Evolutionary conservation across 371 early-diverging fungal species (phyloP).

Genomic region (Mucor ambiguus): DNA sequence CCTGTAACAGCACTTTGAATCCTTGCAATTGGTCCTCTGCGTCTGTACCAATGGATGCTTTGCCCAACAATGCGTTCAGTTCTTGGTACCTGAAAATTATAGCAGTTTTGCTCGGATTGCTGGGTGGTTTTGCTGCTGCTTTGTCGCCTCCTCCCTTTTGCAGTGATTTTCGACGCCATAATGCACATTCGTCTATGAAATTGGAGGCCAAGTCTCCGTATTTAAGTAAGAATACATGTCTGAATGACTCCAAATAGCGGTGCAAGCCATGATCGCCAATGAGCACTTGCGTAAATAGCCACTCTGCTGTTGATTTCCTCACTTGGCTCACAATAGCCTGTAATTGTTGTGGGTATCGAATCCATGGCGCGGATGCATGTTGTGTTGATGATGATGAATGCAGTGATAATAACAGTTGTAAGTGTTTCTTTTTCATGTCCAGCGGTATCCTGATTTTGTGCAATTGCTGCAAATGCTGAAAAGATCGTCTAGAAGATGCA

Average conservation of each 20-base stretch:
- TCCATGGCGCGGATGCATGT: slow-evolving; percentile 16
- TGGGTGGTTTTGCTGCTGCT: background rate
- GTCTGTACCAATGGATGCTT: slow-evolving; percentile 47
- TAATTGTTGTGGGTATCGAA: slow-evolving; percentile 31
- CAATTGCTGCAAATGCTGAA: background rate
- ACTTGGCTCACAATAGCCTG: slow-evolving; percentile 49
- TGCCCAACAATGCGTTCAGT: slow-evolving; percentile 57
- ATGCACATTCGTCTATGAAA: slow-evolving; percentile 62
- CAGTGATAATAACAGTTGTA: slow-evolving; percentile 35
- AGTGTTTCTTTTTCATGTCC: slow-evolving; percentile 44
- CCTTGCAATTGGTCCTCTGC: slow-evolving; percentile 34
- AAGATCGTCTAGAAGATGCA: background rate
- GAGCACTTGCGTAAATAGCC: slow-evolving; percentile 72
- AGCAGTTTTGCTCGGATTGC: slow-evolving; percentile 17
- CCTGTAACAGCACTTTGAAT: slow-evolving; percentile 26
- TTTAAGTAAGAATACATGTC: slow-evolving; percentile 67
- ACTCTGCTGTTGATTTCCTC: slow-evolving; percentile 62
- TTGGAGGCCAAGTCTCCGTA: slow-evolving; percentile 71
- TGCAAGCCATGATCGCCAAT: slow-evolving; percentile 60
- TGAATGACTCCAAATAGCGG: slow-evolving; percentile 62
- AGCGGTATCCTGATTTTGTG: slow-evolving; percentile 44
- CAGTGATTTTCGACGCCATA: slow-evolving; percentile 34
- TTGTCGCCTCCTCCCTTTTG: background rate
- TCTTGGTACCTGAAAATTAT: slow-evolving; percentile 56
- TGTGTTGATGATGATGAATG: slow-evolving; percentile 20